Conservation (phyloP, 176 grass and related monocot genomes). For the Hyparrhenia diplandra region DNA sequence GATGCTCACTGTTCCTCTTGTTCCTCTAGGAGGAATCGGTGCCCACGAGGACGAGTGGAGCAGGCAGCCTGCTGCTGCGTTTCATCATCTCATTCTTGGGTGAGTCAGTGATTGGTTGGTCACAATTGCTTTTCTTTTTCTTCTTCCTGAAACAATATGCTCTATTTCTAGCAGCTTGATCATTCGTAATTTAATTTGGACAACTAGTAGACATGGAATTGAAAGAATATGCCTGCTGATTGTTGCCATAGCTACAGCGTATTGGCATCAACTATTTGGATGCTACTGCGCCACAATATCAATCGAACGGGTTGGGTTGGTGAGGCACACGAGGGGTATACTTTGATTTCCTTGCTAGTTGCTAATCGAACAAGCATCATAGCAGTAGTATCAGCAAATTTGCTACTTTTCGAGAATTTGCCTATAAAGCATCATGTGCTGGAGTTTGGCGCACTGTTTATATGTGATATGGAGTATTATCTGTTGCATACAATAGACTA, state of each 20-base stretch:
- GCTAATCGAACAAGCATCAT: not conserved
- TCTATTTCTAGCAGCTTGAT: not conserved
- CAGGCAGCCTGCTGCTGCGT: not conserved
- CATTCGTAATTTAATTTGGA: not conserved
- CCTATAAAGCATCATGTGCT: not conserved
- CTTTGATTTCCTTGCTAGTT: not conserved
- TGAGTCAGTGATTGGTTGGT: not conserved
- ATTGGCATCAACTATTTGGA: not conserved
- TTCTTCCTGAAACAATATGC: not conserved
- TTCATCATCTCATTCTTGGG: not conserved
- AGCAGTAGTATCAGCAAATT: not conserved
- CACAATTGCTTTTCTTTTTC: not conserved
- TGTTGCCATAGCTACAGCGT: not conserved
- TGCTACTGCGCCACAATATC: not conserved
- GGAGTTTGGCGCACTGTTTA: not conserved
- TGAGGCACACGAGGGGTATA: too few relatives aligned
- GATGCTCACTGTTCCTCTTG: too few relatives aligned
- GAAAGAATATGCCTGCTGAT: not conserved
- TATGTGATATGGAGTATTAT: not conserved
- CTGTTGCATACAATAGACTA: not conserved
- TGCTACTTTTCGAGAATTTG: not conserved
- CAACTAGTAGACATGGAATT: not conserved
- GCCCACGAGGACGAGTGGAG: not conserved
- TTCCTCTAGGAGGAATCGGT: not conserved
- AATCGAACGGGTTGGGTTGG: too few relatives aligned